Conservation (phyloP, 257 asterid genomes). For the Nicotiana tomentosiformis region DNA sequence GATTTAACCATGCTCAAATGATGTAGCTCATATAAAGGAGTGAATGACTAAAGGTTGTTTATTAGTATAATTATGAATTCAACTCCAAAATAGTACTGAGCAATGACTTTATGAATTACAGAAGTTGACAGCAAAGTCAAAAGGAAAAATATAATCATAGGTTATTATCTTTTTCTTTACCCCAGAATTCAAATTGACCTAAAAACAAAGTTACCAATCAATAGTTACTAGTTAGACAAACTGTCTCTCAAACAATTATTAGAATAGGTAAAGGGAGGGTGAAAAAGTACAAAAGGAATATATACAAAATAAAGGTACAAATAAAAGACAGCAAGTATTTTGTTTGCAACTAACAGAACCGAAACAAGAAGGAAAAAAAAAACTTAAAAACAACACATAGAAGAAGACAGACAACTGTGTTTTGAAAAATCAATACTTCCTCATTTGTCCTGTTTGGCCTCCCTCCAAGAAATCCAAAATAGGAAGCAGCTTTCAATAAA, state of each 20-base stretch:
- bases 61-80: not conserved
- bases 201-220: not conserved
- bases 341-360: not conserved
- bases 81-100: not conserved
- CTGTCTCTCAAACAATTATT: not conserved
- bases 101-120: not conserved
- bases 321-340: not conserved
- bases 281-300: constrained; percentile 1
- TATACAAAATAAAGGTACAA: not conserved
- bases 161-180: not conserved
- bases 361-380: not conserved
- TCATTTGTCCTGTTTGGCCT: not conserved
- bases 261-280: not conserved
- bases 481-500: not conserved
- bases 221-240: not conserved
- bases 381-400: not conserved
- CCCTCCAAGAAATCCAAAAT: constrained; percentile 1
- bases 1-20: not conserved
- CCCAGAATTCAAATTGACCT: not conserved
- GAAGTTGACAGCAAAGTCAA: not conserved
- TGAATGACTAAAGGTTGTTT: not conserved
- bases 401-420: constrained; percentile 4
- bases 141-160: not conserved
- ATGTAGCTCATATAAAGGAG: not conserved
- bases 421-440: not conserved